phyloP scores from a whole-genome alignment of 345 rosid species.

The Psidium friedrichsthalianum region DNA sequence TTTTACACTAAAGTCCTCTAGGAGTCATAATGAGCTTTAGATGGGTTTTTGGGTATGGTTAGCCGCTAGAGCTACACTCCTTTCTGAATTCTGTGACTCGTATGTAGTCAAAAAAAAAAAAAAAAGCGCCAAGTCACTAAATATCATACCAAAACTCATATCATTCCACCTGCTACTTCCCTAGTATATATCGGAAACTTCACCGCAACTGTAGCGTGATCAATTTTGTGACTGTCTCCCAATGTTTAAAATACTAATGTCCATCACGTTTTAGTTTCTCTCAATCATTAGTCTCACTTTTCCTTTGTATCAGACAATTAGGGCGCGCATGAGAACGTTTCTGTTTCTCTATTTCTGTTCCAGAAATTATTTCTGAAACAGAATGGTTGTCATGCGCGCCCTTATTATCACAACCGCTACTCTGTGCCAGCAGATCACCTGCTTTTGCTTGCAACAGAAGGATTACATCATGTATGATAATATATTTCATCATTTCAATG shows the following conservation, averaged over 20 bases:
- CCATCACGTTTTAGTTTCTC: background rate
- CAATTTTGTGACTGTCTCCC: background rate
- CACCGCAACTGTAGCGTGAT: background rate
- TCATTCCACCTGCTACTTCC: background rate
- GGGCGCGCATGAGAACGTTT: no score
- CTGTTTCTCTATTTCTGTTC: no score
- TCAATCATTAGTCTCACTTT: background rate
- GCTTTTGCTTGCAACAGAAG: background rate
- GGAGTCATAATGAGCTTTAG: background rate
- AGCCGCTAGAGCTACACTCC: background rate
- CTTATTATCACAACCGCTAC: background rate
- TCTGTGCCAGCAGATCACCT: background rate
- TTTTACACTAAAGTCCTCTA: no score
- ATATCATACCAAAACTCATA: background rate
- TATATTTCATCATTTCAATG: background rate
- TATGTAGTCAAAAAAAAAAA: background rate
- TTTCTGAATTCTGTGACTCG: background rate
- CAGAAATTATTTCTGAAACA: no score
- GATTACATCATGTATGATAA: background rate
- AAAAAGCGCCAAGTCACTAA: background rate
- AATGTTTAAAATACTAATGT: background rate
- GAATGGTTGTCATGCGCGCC: no score
- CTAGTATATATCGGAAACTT: background rate
- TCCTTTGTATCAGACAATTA: background rate
- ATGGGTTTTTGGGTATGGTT: background rate